phyloP scores from a whole-genome alignment of 176 grass and related monocot genomes.

The Secale cereale region DNA sequence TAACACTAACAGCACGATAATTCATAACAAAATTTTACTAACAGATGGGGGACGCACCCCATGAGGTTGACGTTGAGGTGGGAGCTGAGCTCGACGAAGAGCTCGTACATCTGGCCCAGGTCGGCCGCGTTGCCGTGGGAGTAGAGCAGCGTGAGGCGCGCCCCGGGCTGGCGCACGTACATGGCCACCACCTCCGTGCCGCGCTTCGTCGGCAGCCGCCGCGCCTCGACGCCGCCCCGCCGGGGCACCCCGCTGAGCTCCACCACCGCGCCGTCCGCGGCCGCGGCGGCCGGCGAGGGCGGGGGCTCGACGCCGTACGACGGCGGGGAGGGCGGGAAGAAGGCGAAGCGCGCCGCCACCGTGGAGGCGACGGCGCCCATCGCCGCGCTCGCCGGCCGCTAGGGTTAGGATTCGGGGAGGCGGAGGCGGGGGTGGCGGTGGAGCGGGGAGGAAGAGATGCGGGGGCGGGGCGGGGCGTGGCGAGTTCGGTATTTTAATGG shows the following conservation, averaged over 20 bases:
- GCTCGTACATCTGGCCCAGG: slow-evolving; percentile 95
- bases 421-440: background rate
- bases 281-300: slow-evolving; percentile 14
- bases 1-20: background rate
- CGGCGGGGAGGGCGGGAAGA: slow-evolving; percentile 81
- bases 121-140: slow-evolving; percentile 96
- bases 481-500: slow-evolving; percentile 36
- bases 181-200: slow-evolving; percentile 73
- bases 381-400: background rate
- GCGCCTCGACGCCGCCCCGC: slow-evolving; percentile 60
- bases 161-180: slow-evolving; percentile 75
- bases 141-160: slow-evolving; percentile 87
- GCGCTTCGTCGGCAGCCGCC: slow-evolving; percentile 66
- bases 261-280: slow-evolving; percentile 39
- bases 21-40: background rate
- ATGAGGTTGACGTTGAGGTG: slow-evolving; percentile 95
- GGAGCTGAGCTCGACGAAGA: slow-evolving; percentile 81
- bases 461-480: background rate
- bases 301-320: slow-evolving; percentile 65
- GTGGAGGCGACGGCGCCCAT: slow-evolving; percentile 87
- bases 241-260: slow-evolving; percentile 61
- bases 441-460: background rate
- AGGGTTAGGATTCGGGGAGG: background rate
- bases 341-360: slow-evolving; percentile 79
- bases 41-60: slow-evolving; percentile 40